A percentile compares a stretch with the other conserved stretches of the same genome.
phyloP scores from a whole-genome alignment of 2,329 filamentous ascomycete genomes.

The Calonectria fujianensis region DNA sequence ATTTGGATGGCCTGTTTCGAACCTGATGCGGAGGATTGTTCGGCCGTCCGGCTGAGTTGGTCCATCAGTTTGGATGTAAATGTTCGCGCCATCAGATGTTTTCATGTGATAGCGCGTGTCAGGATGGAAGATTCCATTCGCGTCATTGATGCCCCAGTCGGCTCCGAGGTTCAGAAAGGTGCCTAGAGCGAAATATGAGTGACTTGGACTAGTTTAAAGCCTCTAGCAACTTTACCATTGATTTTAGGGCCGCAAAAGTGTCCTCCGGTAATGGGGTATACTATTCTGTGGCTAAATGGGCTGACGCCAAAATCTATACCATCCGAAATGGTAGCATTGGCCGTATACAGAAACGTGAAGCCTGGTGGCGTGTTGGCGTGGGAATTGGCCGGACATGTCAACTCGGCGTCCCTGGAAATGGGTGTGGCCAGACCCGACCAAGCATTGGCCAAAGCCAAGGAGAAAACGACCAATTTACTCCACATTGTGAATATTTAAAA shows the following conservation, averaged over 20 bases:
- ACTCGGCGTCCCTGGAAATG: neutral
- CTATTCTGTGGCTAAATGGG: neutral
- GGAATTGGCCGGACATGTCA: neutral
- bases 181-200: neutral
- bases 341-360: slow-evolving; percentile 2
- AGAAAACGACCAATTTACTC: neutral
- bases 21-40: neutral
- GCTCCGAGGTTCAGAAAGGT: slow-evolving; percentile 12
- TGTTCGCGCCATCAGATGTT: slow-evolving; percentile 13
- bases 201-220: neutral
- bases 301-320: slow-evolving; percentile 4
- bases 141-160: neutral
- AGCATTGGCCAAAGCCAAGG: neutral
- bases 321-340: slow-evolving; percentile 2
- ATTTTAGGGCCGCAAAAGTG: neutral
- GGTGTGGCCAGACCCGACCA: neutral
- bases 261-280: slow-evolving; percentile 3
- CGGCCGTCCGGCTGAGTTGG: neutral
- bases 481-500: neutral
- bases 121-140: neutral
- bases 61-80: slow-evolving; percentile 6
- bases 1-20: slow-evolving; percentile 3
- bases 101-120: slow-evolving; percentile 18
- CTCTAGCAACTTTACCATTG: neutral
- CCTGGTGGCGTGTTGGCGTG: neutral